Evolutionary conservation across 2,329 filamentous ascomycete genomes (phyloP), one percentile per base, ranked within the genome.

Genomic region (Sporothrix pseudoabietina): DNA sequence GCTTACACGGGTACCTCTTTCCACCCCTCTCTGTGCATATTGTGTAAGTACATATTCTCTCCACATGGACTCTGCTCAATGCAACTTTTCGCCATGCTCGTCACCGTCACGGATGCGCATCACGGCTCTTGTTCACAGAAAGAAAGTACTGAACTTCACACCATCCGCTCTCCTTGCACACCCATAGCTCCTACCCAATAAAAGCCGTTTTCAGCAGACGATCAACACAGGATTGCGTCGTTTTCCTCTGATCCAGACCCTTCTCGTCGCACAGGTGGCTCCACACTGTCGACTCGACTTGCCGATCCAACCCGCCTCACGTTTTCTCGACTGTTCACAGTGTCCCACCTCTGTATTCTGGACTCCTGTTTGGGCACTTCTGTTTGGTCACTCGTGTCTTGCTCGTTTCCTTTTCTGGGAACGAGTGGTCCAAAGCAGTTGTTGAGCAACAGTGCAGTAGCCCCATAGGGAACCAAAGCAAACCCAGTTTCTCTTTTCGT

Each of bases 41-140:
- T 65, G n/a, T 26, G 59, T 65, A 65, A 44, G 59, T 65, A 65
- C 57, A 44, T 65, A 26, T 35, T n/a, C 6, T 22, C 19, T 35
- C 41, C 39, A 16, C 32, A 9, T 26, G 26, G 26, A 26, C 26
- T 61, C 19, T 16, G 10, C 39, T 14, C 61, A 14, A 66, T 39
- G 3, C 22, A 35, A 35, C 35, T 63, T 41, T 41, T 41, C 10
- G 35, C 35, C 59, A 63, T 41, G 59, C 19, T 41, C 59, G 61
- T 66, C 61, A 66, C 22, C 30, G 7, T 6, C 57, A 30, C 12
- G 14, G 39, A 65, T 26, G 59, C 10, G 26, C 22, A 47, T 61
- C n/a, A 65, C 39, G 22, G 61, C 30, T 55, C 35, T 35, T 35
- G 52, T 26, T 57, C 32, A 32, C 44, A 49, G 30, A 57, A 5